Conservation (phyloP, 2,329 filamentous ascomycete species). For the Xylaria sp. region DNA sequence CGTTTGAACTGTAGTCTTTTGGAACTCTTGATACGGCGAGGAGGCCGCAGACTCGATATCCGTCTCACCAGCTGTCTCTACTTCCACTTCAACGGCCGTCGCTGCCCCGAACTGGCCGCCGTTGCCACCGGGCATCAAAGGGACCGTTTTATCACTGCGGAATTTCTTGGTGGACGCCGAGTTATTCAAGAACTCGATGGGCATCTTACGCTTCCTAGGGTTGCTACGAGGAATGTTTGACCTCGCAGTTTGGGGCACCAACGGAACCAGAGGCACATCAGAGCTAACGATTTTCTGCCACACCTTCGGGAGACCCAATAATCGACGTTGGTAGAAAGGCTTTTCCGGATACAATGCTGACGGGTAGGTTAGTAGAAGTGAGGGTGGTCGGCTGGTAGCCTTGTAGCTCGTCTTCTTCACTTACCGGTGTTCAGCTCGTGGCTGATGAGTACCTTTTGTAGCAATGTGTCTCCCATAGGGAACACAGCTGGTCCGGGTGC, state of each 20-base stretch:
- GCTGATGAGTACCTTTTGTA: constrained; percentile 48
- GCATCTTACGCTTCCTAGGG: constrained; percentile 47
- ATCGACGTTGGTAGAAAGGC: constrained; percentile 28
- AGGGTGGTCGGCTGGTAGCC: not conserved
- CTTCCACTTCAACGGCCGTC: not conserved
- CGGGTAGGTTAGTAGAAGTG: constrained; percentile 29
- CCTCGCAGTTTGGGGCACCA: constrained; percentile 40
- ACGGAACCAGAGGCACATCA: constrained; percentile 32
- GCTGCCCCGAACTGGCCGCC: constrained; percentile 38
- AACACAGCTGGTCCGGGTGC: constrained; percentile 50
- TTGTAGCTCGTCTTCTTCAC: constrained; percentile 19
- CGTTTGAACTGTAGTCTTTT: too few species aligned
- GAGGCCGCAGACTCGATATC: not conserved
- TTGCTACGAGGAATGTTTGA: constrained; percentile 44
- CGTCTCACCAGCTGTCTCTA: not conserved
- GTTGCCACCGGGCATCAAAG: constrained; percentile 27
- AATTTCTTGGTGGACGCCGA: constrained; percentile 30
- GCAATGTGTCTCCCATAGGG: constrained; percentile 53
- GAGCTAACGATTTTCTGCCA: constrained; percentile 27
- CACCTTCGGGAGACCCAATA: constrained; percentile 22
- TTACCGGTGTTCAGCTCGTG: constrained; percentile 44
- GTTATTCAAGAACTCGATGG: constrained; percentile 42
- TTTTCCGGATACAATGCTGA: constrained; percentile 40
- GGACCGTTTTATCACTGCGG: constrained; percentile 19
- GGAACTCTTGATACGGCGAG: too few species aligned